Evolutionary conservation across 164 flowering plant genomes (phyloP).

Genomic region (Vitis riparia): DNA sequence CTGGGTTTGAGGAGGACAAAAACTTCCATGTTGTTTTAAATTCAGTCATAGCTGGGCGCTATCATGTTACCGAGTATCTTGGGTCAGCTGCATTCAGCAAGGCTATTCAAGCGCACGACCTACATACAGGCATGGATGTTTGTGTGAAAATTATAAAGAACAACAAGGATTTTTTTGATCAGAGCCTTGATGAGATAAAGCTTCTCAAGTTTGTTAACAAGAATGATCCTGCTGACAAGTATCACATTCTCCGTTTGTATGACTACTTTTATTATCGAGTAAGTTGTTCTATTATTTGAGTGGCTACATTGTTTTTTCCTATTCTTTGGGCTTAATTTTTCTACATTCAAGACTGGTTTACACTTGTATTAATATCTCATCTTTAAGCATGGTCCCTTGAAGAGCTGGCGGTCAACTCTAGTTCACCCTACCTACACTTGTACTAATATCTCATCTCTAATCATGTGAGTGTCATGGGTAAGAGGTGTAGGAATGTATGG

Average conservation of each 20-base stretch:
- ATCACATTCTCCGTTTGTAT: conserved; percentile 87
- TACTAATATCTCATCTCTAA: too few relatives aligned
- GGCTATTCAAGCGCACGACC: conserved; percentile 98
- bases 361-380: too few relatives aligned
- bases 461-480: too few relatives aligned
- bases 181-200: conserved; percentile 99
- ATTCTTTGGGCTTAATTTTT: not conserved
- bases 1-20: conserved; percentile 99
- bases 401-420: not conserved
- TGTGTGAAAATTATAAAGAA: conserved; percentile 97
- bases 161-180: conserved; percentile 99
- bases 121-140: conserved; percentile 98
- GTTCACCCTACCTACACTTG: too few relatives aligned
- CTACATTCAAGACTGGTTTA: not conserved
- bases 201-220: conserved; percentile 96
- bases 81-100: conserved; percentile 99
- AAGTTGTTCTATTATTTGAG: conserved; percentile 31
- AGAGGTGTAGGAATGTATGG: too few relatives aligned
- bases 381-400: not conserved
- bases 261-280: conserved; percentile 98
- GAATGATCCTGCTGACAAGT: conserved; percentile 97
- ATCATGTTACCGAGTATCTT: conserved; percentile 98
- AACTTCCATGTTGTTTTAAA: conserved; percentile 93
- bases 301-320: conserved; percentile 1
- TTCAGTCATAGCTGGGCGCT: conserved; percentile 96